These are phyloP conservation scores for Saksenaea oblongispora DNA, from an alignment of 371 early-diverging fungal genomes.

Conservation along the genomic window DNA sequence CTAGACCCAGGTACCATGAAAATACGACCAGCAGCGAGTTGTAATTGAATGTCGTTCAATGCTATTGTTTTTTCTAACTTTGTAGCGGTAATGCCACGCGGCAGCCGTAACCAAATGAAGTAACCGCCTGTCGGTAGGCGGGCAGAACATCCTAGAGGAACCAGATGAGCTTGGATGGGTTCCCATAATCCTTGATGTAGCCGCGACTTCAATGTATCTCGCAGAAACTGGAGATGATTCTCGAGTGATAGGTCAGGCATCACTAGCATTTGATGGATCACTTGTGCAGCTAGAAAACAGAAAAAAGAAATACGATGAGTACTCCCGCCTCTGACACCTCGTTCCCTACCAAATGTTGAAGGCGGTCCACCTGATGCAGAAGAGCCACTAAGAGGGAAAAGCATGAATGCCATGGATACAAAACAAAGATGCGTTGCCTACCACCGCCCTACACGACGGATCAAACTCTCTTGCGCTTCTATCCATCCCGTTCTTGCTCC, in stretches of 20 bases:
- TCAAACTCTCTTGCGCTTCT: slow-evolving; percentile 28
- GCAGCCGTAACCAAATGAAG: slow-evolving; percentile 46
- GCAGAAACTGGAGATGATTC: slow-evolving; percentile 24
- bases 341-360: slow-evolving; percentile 22
- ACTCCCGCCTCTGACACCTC: not conserved
- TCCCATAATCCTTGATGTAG: slow-evolving; percentile 25
- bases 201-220: slow-evolving; percentile 15
- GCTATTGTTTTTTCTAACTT: slow-evolving; percentile 19
- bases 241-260: slow-evolving; percentile 12
- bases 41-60: slow-evolving; percentile 16
- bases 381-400: slow-evolving; percentile 29
- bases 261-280: slow-evolving; percentile 30
- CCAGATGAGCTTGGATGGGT: slow-evolving; percentile 22
- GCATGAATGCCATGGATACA: not conserved
- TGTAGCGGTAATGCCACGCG: slow-evolving; percentile 17
- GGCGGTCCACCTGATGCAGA: slow-evolving; percentile 44
- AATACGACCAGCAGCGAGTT: slow-evolving; percentile 26
- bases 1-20: slow-evolving; percentile 18
- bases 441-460: slow-evolving; percentile 30
- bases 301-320: not conserved
- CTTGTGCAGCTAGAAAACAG: slow-evolving; percentile 27
- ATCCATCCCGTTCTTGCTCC: slow-evolving; percentile 44
- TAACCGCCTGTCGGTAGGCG: slow-evolving; percentile 39
- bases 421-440: slow-evolving; percentile 8
- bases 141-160: slow-evolving; percentile 35